Conservation (phyloP, 306 rosid genomes). For the Cajanus cajan region DNA sequence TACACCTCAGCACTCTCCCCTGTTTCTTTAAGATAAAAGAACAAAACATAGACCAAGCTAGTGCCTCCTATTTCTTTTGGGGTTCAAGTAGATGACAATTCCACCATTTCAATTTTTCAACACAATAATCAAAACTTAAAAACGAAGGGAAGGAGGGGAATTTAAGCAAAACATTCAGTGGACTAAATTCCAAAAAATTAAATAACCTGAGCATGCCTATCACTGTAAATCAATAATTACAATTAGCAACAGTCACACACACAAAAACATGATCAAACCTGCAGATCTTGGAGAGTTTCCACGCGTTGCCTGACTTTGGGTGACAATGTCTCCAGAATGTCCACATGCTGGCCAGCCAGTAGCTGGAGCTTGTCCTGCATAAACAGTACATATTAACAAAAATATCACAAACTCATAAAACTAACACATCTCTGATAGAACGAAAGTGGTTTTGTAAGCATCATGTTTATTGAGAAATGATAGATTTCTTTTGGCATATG, state of each 20-base stretch:
- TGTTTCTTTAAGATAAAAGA: neutral
- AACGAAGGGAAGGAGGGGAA: neutral
- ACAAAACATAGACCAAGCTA: neutral
- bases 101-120: neutral
- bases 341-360: constrained; percentile 37
- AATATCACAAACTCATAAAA: neutral
- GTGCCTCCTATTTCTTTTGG: neutral
- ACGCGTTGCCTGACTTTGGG: constrained; percentile 46
- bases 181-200: neutral
- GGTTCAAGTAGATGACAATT: neutral
- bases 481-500: neutral
- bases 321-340: constrained; percentile 39
- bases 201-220: neutral
- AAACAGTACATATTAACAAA: neutral
- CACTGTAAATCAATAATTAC: neutral
- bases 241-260: neutral
- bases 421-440: neutral
- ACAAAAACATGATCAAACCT: constrained; percentile 37
- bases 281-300: constrained; percentile 43
- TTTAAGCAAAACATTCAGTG: neutral
- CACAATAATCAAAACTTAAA: neutral
- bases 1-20: neutral
- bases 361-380: constrained; percentile 47
- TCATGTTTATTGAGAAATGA: neutral
- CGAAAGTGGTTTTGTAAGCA: neutral